These are phyloP conservation scores for Alternaria brassicicola DNA, from an alignment of 2,329 filamentous ascomycete genomes.

Conservation along the genomic window DNA sequence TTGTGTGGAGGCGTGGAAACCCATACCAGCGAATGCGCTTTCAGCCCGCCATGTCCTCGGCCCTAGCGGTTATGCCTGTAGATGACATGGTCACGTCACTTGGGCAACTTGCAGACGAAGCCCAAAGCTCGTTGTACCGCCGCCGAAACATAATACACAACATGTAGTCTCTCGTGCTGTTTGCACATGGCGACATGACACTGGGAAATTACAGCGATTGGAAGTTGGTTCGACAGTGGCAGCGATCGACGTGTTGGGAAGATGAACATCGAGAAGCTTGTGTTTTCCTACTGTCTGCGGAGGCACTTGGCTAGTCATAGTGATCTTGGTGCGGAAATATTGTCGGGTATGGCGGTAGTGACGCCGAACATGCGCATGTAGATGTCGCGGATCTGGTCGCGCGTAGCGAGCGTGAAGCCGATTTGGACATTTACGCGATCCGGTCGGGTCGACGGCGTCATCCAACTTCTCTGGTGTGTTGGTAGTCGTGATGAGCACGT, in stretches of 20 bases:
- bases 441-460: slow-evolving; percentile 73
- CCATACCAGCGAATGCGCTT: background rate
- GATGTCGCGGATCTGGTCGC: slow-evolving; percentile 50
- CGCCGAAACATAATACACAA: background rate
- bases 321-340: background rate
- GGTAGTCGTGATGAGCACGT: slow-evolving; percentile 82
- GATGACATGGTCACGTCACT: background rate
- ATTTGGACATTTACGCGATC: slow-evolving; percentile 74
- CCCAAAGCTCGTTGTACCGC: background rate
- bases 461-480: slow-evolving; percentile 77
- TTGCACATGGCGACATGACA: background rate
- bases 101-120: background rate
- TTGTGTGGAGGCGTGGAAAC: background rate
- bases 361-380: slow-evolving; percentile 51
- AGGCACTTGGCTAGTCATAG: background rate
- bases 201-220: background rate
- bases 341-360: background rate
- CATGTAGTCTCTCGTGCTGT: background rate
- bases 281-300: slow-evolving; percentile 3
- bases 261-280: slow-evolving; percentile 18
- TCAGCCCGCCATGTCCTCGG: background rate
- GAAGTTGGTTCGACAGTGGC: slow-evolving; percentile 13
- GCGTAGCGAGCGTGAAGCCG: slow-evolving; percentile 59
- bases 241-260: background rate
- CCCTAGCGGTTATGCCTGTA: background rate